phyloP scores from a whole-genome alignment of 2,329 filamentous ascomycete species.

The Neonectria punicea region DNA sequence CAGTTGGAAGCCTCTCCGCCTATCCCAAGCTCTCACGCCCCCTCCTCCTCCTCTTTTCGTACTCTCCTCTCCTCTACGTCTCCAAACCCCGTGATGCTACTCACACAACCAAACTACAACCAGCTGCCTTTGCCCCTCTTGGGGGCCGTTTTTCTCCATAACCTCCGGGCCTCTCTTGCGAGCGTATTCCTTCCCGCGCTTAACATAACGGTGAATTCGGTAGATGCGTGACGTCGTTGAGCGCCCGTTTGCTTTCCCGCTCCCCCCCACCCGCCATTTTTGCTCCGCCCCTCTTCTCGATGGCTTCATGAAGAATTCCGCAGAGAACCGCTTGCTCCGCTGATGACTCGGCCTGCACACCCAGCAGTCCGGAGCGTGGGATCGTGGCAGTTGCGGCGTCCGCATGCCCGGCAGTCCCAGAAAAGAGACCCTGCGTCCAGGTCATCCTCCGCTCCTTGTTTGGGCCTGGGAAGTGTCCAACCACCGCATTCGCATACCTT shows the following conservation, averaged over 20 bases:
- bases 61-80: neutral
- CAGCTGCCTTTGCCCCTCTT: neutral
- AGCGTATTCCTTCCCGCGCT: neutral
- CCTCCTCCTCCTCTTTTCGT: neutral
- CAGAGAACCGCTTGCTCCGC: neutral
- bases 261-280: neutral
- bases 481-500: neutral
- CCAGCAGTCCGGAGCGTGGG: neutral
- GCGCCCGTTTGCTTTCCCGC: neutral
- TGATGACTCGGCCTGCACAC: neutral
- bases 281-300: constrained; percentile 10
- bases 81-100: constrained; percentile 7
- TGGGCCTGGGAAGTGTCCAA: constrained; percentile 8
- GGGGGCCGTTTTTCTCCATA: neutral
- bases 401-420: neutral
- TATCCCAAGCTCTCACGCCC: neutral
- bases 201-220: neutral
- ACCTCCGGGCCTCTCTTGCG: neutral
- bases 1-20: neutral
- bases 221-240: neutral
- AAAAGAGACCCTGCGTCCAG: constrained; percentile 13
- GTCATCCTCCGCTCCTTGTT: constrained; percentile 9
- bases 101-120: constrained; percentile 11
- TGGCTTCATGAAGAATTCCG: constrained; percentile 14
- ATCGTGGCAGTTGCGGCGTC: neutral